A percentile compares a stretch with the other conserved stretches of the same genome.
Evolutionary conservation across 331 rosid genomes (phyloP).

Genomic region (Prunus yedoensis): DNA sequence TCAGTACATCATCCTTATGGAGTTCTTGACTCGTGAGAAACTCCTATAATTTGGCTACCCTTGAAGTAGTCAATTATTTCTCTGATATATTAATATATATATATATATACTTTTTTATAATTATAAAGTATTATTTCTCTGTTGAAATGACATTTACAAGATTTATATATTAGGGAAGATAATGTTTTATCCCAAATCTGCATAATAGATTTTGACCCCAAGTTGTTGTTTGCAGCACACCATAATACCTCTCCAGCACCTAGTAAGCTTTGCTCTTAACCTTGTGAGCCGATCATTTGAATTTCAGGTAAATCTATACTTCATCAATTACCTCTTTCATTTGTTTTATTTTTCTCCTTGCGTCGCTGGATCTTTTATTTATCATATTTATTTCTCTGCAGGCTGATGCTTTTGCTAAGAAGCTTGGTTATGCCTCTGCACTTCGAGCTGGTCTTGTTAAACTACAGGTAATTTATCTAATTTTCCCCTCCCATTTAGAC

Average conservation of each 20-base stretch:
- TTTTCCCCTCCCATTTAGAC: neutral
- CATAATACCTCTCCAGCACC: constrained; percentile 87
- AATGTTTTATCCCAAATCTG: neutral
- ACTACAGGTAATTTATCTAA: constrained; percentile 59
- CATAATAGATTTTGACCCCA: constrained; percentile 23
- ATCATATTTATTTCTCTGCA: constrained; percentile 28
- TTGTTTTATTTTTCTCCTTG: neutral
- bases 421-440: constrained; percentile 67
- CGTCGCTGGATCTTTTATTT: neutral
- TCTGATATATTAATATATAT: too few species aligned
- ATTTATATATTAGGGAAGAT: neutral
- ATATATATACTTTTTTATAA: too few species aligned
- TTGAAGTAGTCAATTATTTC: too few species aligned
- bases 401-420: constrained; percentile 89
- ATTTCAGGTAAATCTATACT: constrained; percentile 61
- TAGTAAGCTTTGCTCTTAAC: constrained; percentile 89
- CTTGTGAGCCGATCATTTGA: constrained; percentile 93
- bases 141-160: neutral
- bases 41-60: neutral
- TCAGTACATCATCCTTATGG: neutral
- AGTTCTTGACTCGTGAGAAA: neutral
- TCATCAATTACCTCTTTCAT: constrained; percentile 4
- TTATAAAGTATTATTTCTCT: neutral
- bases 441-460: constrained; percentile 80
- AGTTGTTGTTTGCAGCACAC: constrained; percentile 67